phyloP scores from a whole-genome alignment of 176 grass and related monocot genomes.

The Zea mays region DNA sequence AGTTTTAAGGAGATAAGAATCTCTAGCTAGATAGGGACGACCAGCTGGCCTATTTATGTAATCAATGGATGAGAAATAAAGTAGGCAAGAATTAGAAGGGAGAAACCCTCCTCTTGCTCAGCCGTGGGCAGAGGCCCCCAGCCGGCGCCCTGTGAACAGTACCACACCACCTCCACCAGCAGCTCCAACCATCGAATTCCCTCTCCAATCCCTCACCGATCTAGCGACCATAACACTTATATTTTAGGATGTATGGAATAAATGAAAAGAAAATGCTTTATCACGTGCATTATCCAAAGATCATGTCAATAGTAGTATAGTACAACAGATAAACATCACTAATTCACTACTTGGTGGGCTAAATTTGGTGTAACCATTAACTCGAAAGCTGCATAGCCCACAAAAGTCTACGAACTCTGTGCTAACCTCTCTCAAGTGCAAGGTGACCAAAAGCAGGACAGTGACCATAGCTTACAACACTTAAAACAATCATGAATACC shows the following conservation, averaged over 20 bases:
- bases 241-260: neutral
- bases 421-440: neutral
- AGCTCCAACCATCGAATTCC: too few species aligned
- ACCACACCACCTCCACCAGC: too few species aligned
- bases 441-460: neutral
- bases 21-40: too few species aligned
- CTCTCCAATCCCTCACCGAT: too few species aligned
- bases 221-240: too few species aligned
- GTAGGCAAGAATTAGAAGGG: too few species aligned
- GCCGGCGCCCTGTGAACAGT: too few species aligned
- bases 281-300: neutral
- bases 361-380: conserved; percentile 18
- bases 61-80: too few species aligned
- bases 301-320: neutral
- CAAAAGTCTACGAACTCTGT: neutral
- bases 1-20: too few species aligned
- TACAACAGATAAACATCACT: neutral
- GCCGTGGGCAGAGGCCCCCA: too few species aligned
- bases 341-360: neutral
- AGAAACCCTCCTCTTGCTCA: too few species aligned
- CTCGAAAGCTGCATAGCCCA: neutral
- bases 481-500: conserved; percentile 47
- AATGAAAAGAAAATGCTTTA: neutral
- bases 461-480: neutral
- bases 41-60: too few species aligned